Percentiles rank a stretch among this genome's conserved stretches.
Evolutionary conservation across 306 rosid genomes (phyloP).

Genomic region (Dalbergia cochinchinensis): DNA sequence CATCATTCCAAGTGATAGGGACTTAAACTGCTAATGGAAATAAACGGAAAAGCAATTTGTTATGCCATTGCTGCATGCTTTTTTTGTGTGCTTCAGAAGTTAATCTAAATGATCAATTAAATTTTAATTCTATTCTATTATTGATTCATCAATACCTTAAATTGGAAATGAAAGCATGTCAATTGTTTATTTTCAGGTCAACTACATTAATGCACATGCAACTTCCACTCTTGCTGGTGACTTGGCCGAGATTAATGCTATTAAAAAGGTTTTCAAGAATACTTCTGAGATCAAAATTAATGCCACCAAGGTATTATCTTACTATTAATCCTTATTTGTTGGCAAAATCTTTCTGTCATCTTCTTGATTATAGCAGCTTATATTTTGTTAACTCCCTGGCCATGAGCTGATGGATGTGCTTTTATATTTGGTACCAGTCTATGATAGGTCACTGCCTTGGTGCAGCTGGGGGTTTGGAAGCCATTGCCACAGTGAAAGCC

Average conservation of each 20-base stretch:
- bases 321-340: conserved; percentile 29
- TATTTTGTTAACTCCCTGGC: conserved; percentile 30
- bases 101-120: conserved; percentile 9
- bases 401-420: conserved; percentile 37
- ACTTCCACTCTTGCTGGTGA: conserved; percentile 98
- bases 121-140: conserved; percentile 5
- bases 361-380: conserved; percentile 32
- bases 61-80: conserved; percentile 17
- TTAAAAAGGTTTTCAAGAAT: conserved; percentile 92
- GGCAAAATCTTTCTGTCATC: conserved; percentile 35
- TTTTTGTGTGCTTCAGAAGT: conserved; percentile 26
- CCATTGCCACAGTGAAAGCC: conserved; percentile 97
- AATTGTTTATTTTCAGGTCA: conserved; percentile 69
- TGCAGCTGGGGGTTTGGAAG: conserved; percentile 99
- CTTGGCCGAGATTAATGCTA: conserved; percentile 94
- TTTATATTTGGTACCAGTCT: conserved; percentile 68
- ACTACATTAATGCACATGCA: conserved; percentile 98
- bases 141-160: conserved; percentile 8
- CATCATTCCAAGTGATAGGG: conserved; percentile 1
- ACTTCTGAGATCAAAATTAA: conserved; percentile 90
- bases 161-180: conserved; percentile 15
- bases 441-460: conserved; percentile 99
- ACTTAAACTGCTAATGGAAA: conserved; percentile 1
- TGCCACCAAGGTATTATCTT: conserved; percentile 86
- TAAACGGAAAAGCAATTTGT: conserved; percentile 5